phyloP scores from a whole-genome alignment of 345 rosid species.

The Xanthoceras sorbifolium region DNA sequence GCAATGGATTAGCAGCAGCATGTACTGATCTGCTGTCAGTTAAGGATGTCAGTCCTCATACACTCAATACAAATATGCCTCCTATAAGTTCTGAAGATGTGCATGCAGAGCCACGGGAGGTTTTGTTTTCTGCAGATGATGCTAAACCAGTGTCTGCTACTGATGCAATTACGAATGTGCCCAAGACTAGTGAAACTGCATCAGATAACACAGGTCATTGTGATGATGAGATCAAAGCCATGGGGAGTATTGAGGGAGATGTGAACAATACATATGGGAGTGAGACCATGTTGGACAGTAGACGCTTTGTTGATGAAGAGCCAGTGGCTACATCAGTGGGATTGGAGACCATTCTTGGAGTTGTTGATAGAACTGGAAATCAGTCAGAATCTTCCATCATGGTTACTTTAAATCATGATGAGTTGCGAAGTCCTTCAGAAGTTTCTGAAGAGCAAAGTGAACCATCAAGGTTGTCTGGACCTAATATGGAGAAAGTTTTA shows the following conservation, averaged over 20 bases:
- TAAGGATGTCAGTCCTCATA: constrained; percentile 9
- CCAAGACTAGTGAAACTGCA: constrained; percentile 6
- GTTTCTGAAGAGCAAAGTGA: constrained; percentile 23
- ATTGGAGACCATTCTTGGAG: constrained; percentile 14
- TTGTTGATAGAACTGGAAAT: constrained; percentile 11
- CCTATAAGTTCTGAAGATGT: constrained; percentile 23
- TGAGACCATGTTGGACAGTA: constrained; percentile 18
- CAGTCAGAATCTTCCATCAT: constrained; percentile 13
- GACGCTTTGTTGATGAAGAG: constrained; percentile 22
- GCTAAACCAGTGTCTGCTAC: constrained; percentile 1
- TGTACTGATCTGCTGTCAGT: constrained; percentile 20
- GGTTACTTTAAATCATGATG: constrained; percentile 6
- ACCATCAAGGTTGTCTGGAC: constrained; percentile 18
- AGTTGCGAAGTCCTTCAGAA: constrained; percentile 30
- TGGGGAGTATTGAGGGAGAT: constrained; percentile 10
- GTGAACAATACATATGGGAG: constrained; percentile 6
- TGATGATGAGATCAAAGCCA: constrained; percentile 13
- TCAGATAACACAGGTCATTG: constrained; percentile 1
- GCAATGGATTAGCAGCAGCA: constrained; percentile 23
- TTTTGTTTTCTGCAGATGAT: constrained; percentile 9
- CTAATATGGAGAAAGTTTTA: constrained; percentile 43
- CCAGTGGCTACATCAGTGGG: constrained; percentile 5
- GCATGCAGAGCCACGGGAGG: constrained; percentile 24
- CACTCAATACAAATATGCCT: constrained; percentile 10
- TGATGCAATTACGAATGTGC: constrained; percentile 25